phyloP scores from a whole-genome alignment of 139 green algal genomes.

The Pycnococcus provasolii region DNA sequence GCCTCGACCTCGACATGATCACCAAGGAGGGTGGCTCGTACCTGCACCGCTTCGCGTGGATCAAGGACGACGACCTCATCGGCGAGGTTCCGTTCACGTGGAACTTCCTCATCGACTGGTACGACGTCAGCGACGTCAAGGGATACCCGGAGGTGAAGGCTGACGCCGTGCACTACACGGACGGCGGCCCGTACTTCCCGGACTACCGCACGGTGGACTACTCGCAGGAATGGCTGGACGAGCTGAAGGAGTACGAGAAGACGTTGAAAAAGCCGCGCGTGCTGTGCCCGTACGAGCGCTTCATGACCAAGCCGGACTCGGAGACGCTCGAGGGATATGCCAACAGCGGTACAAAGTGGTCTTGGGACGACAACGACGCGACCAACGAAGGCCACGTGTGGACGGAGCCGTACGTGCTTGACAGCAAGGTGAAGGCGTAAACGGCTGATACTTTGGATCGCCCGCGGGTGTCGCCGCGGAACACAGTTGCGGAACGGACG shows the following conservation, averaged over 20 bases:
- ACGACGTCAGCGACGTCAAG: conserved; percentile 10
- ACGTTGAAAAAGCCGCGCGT: conserved; percentile 18
- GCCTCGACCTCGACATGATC: conserved; percentile 20
- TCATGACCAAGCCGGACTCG: conserved; percentile 4
- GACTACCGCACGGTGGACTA: conserved; percentile 33
- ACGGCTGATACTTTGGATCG: too few species aligned
- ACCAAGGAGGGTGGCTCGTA: conserved; percentile 26
- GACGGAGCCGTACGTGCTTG: too few species aligned
- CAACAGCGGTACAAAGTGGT: conserved; percentile 11
- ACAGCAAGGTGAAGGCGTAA: too few species aligned
- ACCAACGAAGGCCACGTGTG: too few species aligned
- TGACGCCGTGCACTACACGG: conserved; percentile 32
- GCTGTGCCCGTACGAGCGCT: conserved; percentile 26
- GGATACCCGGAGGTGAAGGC: background rate
- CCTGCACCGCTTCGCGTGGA: conserved; percentile 30
- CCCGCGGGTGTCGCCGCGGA: too few species aligned
- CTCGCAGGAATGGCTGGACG: conserved; percentile 24
- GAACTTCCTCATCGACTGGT: conserved; percentile 34
- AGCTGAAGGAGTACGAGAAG: conserved; percentile 32
- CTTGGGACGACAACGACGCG: background rate
- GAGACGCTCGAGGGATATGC: conserved; percentile 18
- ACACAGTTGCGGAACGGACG: too few species aligned
- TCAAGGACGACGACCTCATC: conserved; percentile 26
- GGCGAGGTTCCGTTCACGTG: conserved; percentile 26
- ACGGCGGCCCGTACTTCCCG: conserved; percentile 30